Conservation (phyloP, 371 early-diverging fungal species). For the Encephalitozoon cuniculi region DNA sequence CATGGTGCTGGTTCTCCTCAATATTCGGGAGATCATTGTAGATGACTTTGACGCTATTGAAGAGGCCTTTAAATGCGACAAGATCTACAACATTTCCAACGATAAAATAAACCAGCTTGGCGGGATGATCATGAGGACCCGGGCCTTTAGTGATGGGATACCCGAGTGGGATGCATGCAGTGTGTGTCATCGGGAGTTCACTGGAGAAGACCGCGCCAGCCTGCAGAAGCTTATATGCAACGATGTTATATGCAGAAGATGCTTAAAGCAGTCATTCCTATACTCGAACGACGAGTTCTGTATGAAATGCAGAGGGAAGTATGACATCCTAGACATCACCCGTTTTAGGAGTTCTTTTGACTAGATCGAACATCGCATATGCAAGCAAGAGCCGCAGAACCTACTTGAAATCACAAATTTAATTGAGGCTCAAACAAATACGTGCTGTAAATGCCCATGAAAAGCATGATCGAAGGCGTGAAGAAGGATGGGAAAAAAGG, state of each 20-base stretch:
- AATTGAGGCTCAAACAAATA: conserved; percentile 1
- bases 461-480: neutral
- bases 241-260: neutral
- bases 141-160: neutral
- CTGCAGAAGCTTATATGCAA: neutral
- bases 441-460: neutral
- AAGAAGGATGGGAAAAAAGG: neutral
- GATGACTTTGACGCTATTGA: neutral
- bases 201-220: neutral
- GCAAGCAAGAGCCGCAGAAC: no score
- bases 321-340: neutral
- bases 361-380: no score
- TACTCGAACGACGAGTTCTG: neutral
- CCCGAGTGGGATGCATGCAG: neutral
- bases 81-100: neutral
- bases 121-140: neutral
- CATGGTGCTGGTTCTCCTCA: neutral
- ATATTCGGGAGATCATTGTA: neutral
- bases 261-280: neutral
- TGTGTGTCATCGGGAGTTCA: neutral
- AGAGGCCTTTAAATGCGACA: neutral
- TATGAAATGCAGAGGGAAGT: neutral
- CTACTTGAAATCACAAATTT: no score
- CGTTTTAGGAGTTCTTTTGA: neutral
- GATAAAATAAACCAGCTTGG: neutral